These are phyloP conservation scores for Candida glucosophila DNA, from an alignment of 1,139 yeast species.

Conservation along the genomic window DNA sequence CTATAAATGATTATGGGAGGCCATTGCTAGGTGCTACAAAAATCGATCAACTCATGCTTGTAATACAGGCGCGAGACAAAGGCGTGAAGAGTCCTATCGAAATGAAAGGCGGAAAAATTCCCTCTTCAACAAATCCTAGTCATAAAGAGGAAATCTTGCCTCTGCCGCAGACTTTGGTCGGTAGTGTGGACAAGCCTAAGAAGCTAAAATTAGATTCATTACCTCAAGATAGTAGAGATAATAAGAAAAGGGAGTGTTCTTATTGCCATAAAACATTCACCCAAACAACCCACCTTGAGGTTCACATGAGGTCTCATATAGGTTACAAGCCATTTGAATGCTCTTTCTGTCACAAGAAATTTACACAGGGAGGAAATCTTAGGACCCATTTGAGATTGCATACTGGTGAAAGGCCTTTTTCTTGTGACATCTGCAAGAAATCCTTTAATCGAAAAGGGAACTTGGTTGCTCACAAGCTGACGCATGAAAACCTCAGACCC, in stretches of 20 bases:
- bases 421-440: constrained; percentile 64
- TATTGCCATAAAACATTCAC: constrained; percentile 64
- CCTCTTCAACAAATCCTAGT: constrained; percentile 17
- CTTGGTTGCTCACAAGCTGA: constrained; percentile 74
- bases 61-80: constrained; percentile 78
- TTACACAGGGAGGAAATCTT: constrained; percentile 88
- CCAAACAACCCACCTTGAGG: constrained; percentile 71
- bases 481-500: constrained; percentile 76
- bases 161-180: constrained; percentile 59
- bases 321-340: constrained; percentile 79
- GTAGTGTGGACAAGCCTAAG: constrained; percentile 77
- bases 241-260: constrained; percentile 19
- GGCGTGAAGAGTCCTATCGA: constrained; percentile 55
- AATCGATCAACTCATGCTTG: constrained; percentile 83
- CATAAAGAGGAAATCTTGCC: constrained; percentile 34
- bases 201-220: not conserved
- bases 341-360: constrained; percentile 66
- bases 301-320: constrained; percentile 69
- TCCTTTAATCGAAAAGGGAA: constrained; percentile 85
- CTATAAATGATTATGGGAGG: constrained; percentile 46
- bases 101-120: constrained; percentile 52
- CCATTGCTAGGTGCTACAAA: constrained; percentile 79
- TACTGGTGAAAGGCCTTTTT: constrained; percentile 86
- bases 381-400: constrained; percentile 82
- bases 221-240: constrained; percentile 3